phyloP scores from a whole-genome alignment of 768 basidiomycete species.

The Tylopilus subfusipes region DNA sequence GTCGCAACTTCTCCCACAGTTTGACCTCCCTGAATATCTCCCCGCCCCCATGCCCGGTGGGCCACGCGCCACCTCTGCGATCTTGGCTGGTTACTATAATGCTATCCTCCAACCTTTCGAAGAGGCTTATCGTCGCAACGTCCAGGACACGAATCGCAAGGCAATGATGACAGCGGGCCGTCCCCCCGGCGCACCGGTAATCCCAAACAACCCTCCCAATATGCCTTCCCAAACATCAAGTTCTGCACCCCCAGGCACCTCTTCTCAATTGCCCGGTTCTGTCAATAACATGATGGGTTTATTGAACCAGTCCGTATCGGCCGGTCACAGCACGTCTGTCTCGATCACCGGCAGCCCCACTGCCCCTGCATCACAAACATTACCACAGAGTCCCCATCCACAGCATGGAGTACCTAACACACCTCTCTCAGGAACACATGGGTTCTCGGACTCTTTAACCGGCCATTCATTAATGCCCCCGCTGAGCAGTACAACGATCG shows the following conservation, averaged over 20 bases:
- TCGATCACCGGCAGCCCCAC: slow-evolving; percentile 26
- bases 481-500: slow-evolving; percentile 11
- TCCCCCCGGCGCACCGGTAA: slow-evolving; percentile 13
- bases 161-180: slow-evolving; percentile 44
- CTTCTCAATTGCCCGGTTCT: slow-evolving; percentile 22
- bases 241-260: slow-evolving; percentile 8
- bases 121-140: slow-evolving; percentile 59
- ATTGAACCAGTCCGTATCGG: slow-evolving; percentile 24
- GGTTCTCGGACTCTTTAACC: slow-evolving; percentile 25
- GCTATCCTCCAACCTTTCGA: slow-evolving; percentile 69
- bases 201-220: slow-evolving; percentile 16
- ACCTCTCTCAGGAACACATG: slow-evolving; percentile 24
- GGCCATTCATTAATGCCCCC: slow-evolving; percentile 18
- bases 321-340: slow-evolving; percentile 17
- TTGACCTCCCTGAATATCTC: slow-evolving; percentile 60
- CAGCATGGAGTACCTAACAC: slow-evolving; percentile 22
- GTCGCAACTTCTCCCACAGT: slow-evolving; percentile 49
- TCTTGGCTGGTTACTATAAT: slow-evolving; percentile 59
- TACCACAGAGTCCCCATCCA: slow-evolving; percentile 32
- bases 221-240: slow-evolving; percentile 16
- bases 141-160: slow-evolving; percentile 58
- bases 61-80: slow-evolving; percentile 44
- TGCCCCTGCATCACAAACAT: slow-evolving; percentile 21
- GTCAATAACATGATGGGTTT: slow-evolving; percentile 24
- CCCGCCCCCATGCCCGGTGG: slow-evolving; percentile 45